Percentiles rank a stretch among this genome's conserved stretches.
Evolutionary conservation across 371 early-diverging fungal genomes (phyloP).

Genomic region (Blastocladiella emersonii): DNA sequence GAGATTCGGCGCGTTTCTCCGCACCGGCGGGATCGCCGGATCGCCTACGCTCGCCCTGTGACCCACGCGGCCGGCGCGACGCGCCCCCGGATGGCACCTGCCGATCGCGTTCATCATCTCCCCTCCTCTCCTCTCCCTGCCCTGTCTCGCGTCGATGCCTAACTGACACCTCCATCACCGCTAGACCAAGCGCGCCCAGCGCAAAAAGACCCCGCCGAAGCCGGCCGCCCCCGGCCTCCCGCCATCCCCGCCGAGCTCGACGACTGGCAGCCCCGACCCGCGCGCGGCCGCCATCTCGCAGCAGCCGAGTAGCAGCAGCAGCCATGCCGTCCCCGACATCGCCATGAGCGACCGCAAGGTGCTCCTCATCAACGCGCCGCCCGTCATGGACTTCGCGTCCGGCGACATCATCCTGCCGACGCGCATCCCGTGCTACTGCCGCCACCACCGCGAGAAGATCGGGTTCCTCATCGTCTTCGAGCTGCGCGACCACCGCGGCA

Average conservation of each 20-base stretch:
- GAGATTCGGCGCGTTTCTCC: too few relatives aligned
- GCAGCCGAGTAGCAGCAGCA: neutral
- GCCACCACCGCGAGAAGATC: conserved; percentile 79
- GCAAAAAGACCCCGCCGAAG: neutral
- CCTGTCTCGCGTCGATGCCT: too few relatives aligned
- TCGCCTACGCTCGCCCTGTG: too few relatives aligned
- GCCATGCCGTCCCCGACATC: conserved; percentile 6
- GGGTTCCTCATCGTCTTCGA: conserved; percentile 77
- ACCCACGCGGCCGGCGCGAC: too few relatives aligned
- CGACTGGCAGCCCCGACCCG: neutral
- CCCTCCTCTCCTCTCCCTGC: too few relatives aligned
- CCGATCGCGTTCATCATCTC: too few relatives aligned
- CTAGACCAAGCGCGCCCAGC: conserved; percentile 20
- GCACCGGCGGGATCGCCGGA: too few relatives aligned
- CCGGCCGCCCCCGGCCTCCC: neutral
- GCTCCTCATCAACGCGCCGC: conserved; percentile 73
- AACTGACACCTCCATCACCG: too few relatives aligned
- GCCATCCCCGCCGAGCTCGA: neutral
- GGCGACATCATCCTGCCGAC: conserved; percentile 83
- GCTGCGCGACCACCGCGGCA: conserved; percentile 49
- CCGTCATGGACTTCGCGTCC: conserved; percentile 71
- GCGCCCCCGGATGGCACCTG: too few relatives aligned
- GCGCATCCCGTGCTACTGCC: conserved; percentile 76
- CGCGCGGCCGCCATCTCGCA: neutral
- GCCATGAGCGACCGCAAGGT: conserved; percentile 52